phyloP scores from a whole-genome alignment of 208 protist genomes.

The Acanthamoeba rhysodes region DNA sequence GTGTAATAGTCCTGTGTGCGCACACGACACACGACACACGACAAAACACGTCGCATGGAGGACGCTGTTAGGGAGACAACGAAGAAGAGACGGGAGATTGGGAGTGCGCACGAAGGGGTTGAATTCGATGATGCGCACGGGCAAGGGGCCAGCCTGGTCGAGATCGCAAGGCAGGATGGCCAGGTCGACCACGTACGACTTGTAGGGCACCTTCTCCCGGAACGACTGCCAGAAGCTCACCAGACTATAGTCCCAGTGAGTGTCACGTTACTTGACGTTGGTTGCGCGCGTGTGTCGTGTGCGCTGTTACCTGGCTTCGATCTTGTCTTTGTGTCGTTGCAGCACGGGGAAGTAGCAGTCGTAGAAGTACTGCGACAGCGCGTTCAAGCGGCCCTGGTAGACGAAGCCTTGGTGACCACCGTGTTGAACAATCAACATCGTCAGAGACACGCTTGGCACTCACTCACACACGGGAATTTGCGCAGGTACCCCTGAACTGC shows the following conservation, averaged over 20 bases:
- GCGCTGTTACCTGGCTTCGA: neutral
- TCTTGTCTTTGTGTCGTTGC: neutral
- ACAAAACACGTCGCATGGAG: neutral
- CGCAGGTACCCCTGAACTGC: neutral
- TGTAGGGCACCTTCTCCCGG: neutral
- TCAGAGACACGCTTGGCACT: no score
- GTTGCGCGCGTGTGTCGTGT: no score
- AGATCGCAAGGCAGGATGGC: neutral
- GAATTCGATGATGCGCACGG: neutral
- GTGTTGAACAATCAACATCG: no score
- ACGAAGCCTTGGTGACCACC: neutral
- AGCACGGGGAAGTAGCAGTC: slow-evolving; percentile 18
- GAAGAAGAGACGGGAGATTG: neutral
- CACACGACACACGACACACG: neutral
- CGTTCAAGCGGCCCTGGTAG: neutral
- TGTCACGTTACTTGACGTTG: no score
- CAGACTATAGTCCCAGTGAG: neutral
- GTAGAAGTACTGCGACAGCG: slow-evolving; percentile 8
- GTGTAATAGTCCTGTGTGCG: neutral
- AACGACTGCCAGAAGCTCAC: neutral
- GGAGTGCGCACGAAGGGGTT: neutral
- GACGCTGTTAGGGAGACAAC: neutral
- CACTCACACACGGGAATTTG: neutral
- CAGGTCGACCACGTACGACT: neutral
- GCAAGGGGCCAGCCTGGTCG: neutral